phyloP scores from a whole-genome alignment of 192 early-diverging fungal genomes.

The Coemansia sp. region DNA sequence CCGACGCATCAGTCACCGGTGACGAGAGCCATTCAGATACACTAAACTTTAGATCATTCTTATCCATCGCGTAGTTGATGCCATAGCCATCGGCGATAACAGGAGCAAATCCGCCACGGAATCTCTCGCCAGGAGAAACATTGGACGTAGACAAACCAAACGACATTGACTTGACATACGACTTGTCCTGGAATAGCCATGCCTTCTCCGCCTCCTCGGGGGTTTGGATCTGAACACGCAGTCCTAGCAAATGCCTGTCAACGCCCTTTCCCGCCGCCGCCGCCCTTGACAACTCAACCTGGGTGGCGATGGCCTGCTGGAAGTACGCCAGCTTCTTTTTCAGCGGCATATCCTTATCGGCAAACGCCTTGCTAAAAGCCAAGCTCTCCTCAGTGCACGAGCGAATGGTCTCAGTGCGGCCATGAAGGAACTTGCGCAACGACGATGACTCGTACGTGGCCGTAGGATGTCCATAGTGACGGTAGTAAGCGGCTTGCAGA shows the following conservation, averaged over 20 bases:
- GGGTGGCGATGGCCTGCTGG: slow-evolving; percentile 66
- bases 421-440: slow-evolving; percentile 71
- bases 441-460: slow-evolving; percentile 82
- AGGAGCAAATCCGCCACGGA: slow-evolving; percentile 84
- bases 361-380: slow-evolving; percentile 75
- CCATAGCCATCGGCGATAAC: slow-evolving; percentile 87
- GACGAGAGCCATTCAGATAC: slow-evolving; percentile 60
- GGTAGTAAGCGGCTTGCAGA: slow-evolving; percentile 81
- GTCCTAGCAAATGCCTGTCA: slow-evolving; percentile 89
- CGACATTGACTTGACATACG: slow-evolving; percentile 74
- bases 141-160: slow-evolving; percentile 84
- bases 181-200: slow-evolving; percentile 79
- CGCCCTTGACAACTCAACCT: slow-evolving; percentile 74
- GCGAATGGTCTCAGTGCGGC: slow-evolving; percentile 92
- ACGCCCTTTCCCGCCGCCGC: slow-evolving; percentile 80
- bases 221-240: slow-evolving; percentile 68
- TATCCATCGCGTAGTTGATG: slow-evolving; percentile 76
- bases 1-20: slow-evolving; percentile 60
- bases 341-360: slow-evolving; percentile 61
- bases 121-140: slow-evolving; percentile 68
- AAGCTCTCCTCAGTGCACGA: slow-evolving; percentile 75
- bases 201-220: slow-evolving; percentile 65
- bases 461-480: slow-evolving; percentile 67
- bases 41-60: slow-evolving; percentile 70
- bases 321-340: slow-evolving; percentile 59